Evolutionary conservation across 371 early-diverging fungal genomes (phyloP).

Genomic region (Mortierella sp.): DNA sequence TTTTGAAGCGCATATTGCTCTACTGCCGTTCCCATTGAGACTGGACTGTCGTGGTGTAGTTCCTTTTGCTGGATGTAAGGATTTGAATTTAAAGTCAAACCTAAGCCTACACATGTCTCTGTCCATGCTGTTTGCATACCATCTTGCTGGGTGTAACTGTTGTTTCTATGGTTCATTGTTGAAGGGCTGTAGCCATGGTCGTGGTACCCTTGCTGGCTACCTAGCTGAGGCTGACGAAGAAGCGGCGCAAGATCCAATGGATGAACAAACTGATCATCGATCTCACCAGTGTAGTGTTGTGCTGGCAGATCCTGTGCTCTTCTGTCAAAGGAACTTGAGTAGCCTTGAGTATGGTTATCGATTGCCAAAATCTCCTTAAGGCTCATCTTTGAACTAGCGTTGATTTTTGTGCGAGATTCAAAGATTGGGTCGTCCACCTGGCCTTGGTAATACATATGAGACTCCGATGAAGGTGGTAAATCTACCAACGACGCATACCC

Average conservation of each 20-base stretch:
- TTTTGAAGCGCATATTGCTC: neutral
- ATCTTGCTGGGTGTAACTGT: neutral
- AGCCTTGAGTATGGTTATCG: neutral
- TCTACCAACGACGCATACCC: constrained; percentile 9
- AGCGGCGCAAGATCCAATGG: constrained; percentile 33
- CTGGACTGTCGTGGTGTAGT: neutral
- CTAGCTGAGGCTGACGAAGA: constrained; percentile 10
- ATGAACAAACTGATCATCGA: constrained; percentile 19
- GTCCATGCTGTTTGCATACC: constrained; percentile 19
- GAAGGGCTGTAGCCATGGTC: neutral
- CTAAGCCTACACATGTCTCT: constrained; percentile 24
- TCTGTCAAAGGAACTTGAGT: neutral
- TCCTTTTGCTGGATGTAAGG: neutral
- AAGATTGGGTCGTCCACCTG: neutral
- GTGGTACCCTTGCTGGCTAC: neutral
- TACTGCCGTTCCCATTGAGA: neutral
- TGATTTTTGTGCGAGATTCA: neutral
- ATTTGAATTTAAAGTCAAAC: constrained; percentile 16
- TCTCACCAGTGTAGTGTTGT: constrained; percentile 1
- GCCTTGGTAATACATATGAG: neutral
- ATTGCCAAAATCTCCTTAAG: constrained; percentile 11
- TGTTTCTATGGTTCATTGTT: neutral
- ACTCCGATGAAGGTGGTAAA: constrained; percentile 6
- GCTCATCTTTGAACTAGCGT: constrained; percentile 1
- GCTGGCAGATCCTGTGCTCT: neutral